Percentiles rank a stretch among this genome's conserved stretches.
phyloP scores from a whole-genome alignment of 2,329 filamentous ascomycete genomes.

The Dactylonectria macrodidyma region DNA sequence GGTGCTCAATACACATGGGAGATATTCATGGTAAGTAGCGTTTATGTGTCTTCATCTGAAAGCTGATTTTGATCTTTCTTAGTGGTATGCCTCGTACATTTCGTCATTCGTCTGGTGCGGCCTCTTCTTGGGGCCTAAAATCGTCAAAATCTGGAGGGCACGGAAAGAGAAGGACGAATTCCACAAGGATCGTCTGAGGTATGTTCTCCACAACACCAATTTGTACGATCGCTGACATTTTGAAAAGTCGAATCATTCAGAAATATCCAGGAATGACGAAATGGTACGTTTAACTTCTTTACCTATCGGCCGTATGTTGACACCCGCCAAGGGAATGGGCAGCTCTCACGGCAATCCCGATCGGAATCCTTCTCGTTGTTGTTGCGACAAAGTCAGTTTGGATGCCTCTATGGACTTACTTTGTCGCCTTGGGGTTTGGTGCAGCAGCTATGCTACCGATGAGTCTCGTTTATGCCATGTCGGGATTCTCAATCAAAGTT shows the following conservation, averaged over 20 bases:
- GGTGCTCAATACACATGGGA: slow-evolving; percentile 70
- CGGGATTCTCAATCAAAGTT: slow-evolving; percentile 57
- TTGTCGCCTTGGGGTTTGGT: slow-evolving; percentile 69
- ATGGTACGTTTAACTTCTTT: neutral
- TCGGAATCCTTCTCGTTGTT: slow-evolving; percentile 61
- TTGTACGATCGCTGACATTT: too few species aligned
- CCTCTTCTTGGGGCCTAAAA: slow-evolving; percentile 67
- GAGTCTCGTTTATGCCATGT: slow-evolving; percentile 72
- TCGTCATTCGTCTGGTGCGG: slow-evolving; percentile 72
- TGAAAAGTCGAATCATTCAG: slow-evolving; percentile 1
- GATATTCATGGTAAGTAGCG: slow-evolving; percentile 65
- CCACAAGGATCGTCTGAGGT: slow-evolving; percentile 18
- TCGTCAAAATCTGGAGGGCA: slow-evolving; percentile 50
- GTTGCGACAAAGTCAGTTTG: slow-evolving; percentile 67
- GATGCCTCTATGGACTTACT: slow-evolving; percentile 73
- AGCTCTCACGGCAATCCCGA: slow-evolving; percentile 50
- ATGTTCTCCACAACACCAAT: neutral
- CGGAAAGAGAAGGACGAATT: neutral
- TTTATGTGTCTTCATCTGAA: too few species aligned
- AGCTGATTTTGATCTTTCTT: too few species aligned
- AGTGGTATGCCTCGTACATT: slow-evolving; percentile 69
- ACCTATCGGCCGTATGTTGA: neutral
- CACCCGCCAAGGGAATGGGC: neutral
- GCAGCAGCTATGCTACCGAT: slow-evolving; percentile 70
- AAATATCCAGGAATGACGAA: slow-evolving; percentile 7